Percentiles rank a stretch among this genome's conserved stretches.
Conservation (phyloP, 441 rosid species). For the Populus hybrid region DNA sequence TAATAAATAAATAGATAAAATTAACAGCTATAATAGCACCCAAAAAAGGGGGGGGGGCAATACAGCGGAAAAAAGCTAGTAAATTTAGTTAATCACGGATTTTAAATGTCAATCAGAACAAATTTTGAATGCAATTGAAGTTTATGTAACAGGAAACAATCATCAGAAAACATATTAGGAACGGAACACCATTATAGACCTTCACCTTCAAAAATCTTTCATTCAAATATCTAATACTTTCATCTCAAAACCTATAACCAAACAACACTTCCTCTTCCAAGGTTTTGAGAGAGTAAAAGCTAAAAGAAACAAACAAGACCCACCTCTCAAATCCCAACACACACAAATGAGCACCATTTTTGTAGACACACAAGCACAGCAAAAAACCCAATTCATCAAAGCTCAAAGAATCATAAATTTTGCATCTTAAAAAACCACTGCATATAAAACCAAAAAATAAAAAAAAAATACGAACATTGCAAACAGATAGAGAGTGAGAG, state of each 20-base stretch:
- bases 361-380: background rate
- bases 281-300: background rate
- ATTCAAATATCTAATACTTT: background rate
- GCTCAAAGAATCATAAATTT: background rate
- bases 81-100: background rate
- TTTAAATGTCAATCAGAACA: background rate
- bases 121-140: background rate
- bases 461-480: background rate
- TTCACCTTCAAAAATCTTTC: background rate
- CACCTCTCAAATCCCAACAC: background rate
- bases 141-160: no score
- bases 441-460: background rate
- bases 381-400: constrained; percentile 2
- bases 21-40: no score
- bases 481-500: no score
- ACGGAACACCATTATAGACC: background rate
- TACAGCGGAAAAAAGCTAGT: no score
- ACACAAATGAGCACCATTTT: background rate
- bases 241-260: background rate
- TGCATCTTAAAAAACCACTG: background rate
- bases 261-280: background rate
- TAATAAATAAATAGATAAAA: no score
- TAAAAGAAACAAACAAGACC: background rate
- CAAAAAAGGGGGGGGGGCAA: no score
- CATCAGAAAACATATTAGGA: background rate